phyloP scores from a whole-genome alignment of 495 filamentous ascomycete species.

The Aspergillus campestris region DNA sequence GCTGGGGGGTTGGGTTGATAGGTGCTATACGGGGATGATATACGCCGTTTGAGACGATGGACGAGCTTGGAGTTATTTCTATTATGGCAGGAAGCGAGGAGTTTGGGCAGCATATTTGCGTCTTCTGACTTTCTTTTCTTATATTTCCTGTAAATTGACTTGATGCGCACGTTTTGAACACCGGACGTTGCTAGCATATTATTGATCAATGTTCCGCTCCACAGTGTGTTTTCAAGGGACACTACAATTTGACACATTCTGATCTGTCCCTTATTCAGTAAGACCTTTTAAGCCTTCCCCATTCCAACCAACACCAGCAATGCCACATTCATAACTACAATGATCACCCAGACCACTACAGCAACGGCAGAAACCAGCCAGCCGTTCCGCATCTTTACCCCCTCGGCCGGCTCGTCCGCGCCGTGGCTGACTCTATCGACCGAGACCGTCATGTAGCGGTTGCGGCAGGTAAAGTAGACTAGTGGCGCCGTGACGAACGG shows the following conservation, averaged over 20 bases:
- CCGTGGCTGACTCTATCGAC: conserved; percentile 17
- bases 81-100: too few relatives aligned
- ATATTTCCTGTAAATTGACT: too few relatives aligned
- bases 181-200: too few relatives aligned
- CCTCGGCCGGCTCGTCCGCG: conserved; percentile 20
- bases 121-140: too few relatives aligned
- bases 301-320: conserved; percentile 60
- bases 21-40: background rate
- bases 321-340: conserved; percentile 65
- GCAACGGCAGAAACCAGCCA: conserved; percentile 47
- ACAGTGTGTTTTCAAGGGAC: too few relatives aligned
- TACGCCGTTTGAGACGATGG: background rate
- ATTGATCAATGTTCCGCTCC: too few relatives aligned
- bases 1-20: conserved; percentile 32
- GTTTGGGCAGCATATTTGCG: too few relatives aligned
- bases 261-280: background rate
- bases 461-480: conserved; percentile 78
- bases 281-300: conserved; percentile 34
- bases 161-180: too few relatives aligned
- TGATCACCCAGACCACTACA: conserved; percentile 56
- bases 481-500: conserved; percentile 77
- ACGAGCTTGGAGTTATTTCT: too few relatives aligned
- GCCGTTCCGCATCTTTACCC: conserved; percentile 53
- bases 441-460: conserved; percentile 71
- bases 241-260: too few relatives aligned